phyloP scores from a whole-genome alignment of 495 filamentous ascomycete species.

The Aspergillus diversus region DNA sequence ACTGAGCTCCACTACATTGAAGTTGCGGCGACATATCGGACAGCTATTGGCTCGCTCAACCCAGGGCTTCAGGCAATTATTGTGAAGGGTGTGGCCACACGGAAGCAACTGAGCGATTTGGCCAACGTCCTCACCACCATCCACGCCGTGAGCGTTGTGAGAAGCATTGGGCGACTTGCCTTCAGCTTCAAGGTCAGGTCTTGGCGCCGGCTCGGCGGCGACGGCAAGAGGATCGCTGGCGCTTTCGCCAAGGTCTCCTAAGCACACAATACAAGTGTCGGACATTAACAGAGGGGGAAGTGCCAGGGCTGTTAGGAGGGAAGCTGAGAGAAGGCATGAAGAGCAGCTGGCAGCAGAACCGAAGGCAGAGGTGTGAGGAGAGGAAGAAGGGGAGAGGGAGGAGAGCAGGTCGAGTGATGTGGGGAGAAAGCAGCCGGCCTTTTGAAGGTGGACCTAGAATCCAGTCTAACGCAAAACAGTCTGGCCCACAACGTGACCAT shows the following conservation, averaged over 20 bases:
- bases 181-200: constrained; percentile 43
- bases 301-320: constrained; percentile 34
- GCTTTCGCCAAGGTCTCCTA: constrained; percentile 79
- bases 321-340: constrained; percentile 51
- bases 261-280: constrained; percentile 95
- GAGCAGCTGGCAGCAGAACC: constrained; percentile 37
- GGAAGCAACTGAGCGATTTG: constrained; percentile 67
- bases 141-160: constrained; percentile 38
- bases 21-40: constrained; percentile 89
- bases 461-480: constrained; percentile 50
- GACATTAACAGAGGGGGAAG: constrained; percentile 64
- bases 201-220: constrained; percentile 50
- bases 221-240: constrained; percentile 54
- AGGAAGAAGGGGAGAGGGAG: constrained; percentile 29
- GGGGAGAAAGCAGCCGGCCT: constrained; percentile 45
- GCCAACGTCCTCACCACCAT: constrained; percentile 46
- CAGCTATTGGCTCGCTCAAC: constrained; percentile 96
- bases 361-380: constrained; percentile 19
- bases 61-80: constrained; percentile 91
- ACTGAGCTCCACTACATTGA: constrained; percentile 86
- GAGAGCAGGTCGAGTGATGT: constrained; percentile 39
- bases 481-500: constrained; percentile 45
- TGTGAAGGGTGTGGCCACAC: constrained; percentile 88
- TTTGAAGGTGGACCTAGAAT: constrained; percentile 50
- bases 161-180: constrained; percentile 38